Evolutionary conservation across 148 eudicot species (phyloP).

Genomic region (Beta vulgaris): DNA sequence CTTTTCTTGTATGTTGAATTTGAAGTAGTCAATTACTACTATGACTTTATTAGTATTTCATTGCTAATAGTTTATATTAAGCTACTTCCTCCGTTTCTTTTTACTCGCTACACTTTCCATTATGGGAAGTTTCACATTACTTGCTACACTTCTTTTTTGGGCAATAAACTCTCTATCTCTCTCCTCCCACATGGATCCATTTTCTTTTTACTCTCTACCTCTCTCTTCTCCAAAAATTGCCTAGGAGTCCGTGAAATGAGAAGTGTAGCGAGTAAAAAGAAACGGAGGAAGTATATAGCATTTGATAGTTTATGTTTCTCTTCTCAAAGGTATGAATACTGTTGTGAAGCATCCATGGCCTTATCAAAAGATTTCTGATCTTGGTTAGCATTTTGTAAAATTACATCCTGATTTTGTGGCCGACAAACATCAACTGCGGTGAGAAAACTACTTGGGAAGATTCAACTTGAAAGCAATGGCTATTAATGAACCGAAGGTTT

Average conservation of each 20-base stretch:
- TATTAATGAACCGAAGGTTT: constrained; percentile 31
- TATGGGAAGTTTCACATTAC: too few species aligned
- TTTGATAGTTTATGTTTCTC: neutral
- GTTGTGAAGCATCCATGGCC: neutral
- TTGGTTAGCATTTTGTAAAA: neutral
- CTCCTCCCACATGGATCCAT: too few species aligned
- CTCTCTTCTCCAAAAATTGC: too few species aligned
- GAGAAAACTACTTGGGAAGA: neutral
- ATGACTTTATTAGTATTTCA: neutral
- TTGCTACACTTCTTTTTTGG: too few species aligned
- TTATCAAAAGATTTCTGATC: neutral
- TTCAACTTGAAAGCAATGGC: constrained; percentile 4
- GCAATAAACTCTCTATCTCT: too few species aligned
- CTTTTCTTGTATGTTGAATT: neutral
- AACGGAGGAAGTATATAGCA: too few species aligned
- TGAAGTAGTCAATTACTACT: neutral
- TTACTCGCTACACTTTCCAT: too few species aligned
- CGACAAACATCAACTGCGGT: neutral
- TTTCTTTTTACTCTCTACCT: too few species aligned
- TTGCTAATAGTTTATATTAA: neutral
- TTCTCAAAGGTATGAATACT: neutral
- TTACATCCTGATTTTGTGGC: neutral
- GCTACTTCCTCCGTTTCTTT: too few species aligned
- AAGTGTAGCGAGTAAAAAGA: too few species aligned
- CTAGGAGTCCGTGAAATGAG: too few species aligned